Conservation (phyloP, 768 basidiomycete genomes). For the Leucosporidium scottii region DNA sequence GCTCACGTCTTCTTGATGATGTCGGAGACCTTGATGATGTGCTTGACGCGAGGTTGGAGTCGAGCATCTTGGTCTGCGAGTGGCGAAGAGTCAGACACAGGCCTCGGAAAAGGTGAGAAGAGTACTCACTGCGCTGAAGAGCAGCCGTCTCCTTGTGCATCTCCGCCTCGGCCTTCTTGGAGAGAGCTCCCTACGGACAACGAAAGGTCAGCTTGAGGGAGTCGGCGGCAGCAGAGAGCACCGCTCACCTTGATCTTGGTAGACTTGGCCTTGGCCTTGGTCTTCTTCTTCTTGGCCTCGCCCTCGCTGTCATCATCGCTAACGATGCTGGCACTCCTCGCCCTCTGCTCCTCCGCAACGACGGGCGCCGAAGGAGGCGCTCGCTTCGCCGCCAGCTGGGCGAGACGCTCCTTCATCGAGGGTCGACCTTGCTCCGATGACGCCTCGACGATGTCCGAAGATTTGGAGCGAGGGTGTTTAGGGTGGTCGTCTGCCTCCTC, state of each 20-base stretch:
- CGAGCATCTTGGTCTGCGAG: background rate
- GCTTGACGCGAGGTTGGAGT: slow-evolving; percentile 10
- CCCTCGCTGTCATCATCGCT: background rate
- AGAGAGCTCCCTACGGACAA: slow-evolving; percentile 1
- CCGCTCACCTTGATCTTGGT: slow-evolving; percentile 3
- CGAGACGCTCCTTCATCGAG: slow-evolving; percentile 1
- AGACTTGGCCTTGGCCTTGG: background rate
- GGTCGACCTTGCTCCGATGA: background rate
- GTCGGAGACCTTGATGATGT: background rate
- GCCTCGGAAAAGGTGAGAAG: background rate
- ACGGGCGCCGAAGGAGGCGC: background rate
- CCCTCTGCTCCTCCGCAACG: background rate
- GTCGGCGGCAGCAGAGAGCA: no score
- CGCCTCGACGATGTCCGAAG: background rate
- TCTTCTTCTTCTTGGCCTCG: background rate
- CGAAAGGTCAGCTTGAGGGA: no score
- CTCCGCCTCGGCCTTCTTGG: slow-evolving; percentile 20
- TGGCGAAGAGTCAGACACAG: background rate
- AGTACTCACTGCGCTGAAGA: slow-evolving; percentile 13
- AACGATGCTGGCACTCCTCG: background rate
- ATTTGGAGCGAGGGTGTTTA: background rate
- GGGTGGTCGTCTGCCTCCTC: background rate
- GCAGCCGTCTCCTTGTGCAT: slow-evolving; percentile 18
- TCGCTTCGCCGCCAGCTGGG: slow-evolving; percentile 3
- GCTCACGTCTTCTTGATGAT: background rate